These are phyloP conservation scores for Buddleja alternifolia DNA, from an alignment of 257 asterid species.

Conservation along the genomic window DNA sequence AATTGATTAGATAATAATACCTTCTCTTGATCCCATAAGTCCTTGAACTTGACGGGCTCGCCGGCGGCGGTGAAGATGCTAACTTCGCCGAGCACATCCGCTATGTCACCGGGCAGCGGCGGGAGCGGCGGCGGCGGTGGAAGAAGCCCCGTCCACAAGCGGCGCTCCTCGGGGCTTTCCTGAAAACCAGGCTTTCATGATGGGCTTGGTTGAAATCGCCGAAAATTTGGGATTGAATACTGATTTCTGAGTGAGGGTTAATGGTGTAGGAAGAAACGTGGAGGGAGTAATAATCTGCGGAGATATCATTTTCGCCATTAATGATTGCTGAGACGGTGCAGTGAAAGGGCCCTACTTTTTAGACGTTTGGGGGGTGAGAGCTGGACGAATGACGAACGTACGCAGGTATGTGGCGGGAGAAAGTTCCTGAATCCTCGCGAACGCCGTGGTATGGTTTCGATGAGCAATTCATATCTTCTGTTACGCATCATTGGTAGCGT, in stretches of 20 bases:
- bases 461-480: too few species aligned
- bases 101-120: slow-evolving; percentile 51
- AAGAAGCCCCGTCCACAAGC: slow-evolving; percentile 37
- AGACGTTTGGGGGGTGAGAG: not conserved
- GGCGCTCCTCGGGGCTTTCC: slow-evolving; percentile 11
- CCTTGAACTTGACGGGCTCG: slow-evolving; percentile 65
- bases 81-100: slow-evolving; percentile 63
- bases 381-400: not conserved
- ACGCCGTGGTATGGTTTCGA: too few species aligned
- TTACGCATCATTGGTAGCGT: too few species aligned
- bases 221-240: slow-evolving; percentile 22
- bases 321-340: not conserved
- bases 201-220: slow-evolving; percentile 33
- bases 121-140: slow-evolving; percentile 41
- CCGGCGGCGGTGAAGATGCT: slow-evolving; percentile 73
- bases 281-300: slow-evolving; percentile 29
- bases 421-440: too few species aligned
- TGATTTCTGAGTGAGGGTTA: slow-evolving; percentile 21
- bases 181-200: slow-evolving; percentile 7
- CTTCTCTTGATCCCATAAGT: slow-evolving; percentile 86
- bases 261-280: slow-evolving; percentile 24
- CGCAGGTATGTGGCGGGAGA: not conserved
- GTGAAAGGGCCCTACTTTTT: too few species aligned
- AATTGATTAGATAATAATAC: slow-evolving; percentile 34
- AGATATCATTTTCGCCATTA: slow-evolving; percentile 46